Evolutionary conservation across 1,284 basidiomycete species (phyloP), one percentile per base, ranked within the genome.

Genomic region (Melampsora larici-populina): DNA sequence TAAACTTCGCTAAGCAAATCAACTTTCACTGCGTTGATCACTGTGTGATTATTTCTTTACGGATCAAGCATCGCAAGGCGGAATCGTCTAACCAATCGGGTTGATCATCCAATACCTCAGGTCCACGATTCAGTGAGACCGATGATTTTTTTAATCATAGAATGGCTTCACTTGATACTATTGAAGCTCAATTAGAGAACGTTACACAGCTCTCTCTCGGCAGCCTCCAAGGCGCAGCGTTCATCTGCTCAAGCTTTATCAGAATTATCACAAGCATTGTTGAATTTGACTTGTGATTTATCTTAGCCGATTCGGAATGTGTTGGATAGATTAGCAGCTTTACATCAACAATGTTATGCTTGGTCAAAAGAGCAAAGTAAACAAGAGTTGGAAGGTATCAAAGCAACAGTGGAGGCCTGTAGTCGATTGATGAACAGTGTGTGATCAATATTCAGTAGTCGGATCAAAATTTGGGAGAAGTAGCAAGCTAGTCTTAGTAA

Each of bases 141-240:
- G 96, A 99, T 82, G 94, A 97, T 89, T 99, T 94, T 94, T 99
- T 98, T 81, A 93, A 97, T 81, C 88, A 89, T 80, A 91, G 95
- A 83, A 92, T 91, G 79, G 84, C 86, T 0, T 94, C 94, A 82
- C 87, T 99, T 26, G 94, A 97, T 81, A 90, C 89, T 69, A 88
- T 99, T 15, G 97, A 99, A 84, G 88, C 89, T 0, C 94, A 97
- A 81, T 87, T 99, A n/a, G 36, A 91, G 92, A 64, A 88, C 90
- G 1, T 86, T 98, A 6, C 91, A 93, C 74, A 94, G 92, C 84
- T 88, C 92, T 0, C 90, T 99, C 60, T 92, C 95, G 78, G 78
- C 86, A 0, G 91, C 94, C 8, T 88, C 92, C 18, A 93, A 91
- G 80, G 90, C 93, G 77, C 90, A 94, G 48, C 85, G 88, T 78